Percentiles rank a stretch among this genome's conserved stretches.
These are phyloP conservation scores for Fusarium abutilonis DNA, from an alignment of 2,329 filamentous ascomycete species.

Conservation along the genomic window DNA sequence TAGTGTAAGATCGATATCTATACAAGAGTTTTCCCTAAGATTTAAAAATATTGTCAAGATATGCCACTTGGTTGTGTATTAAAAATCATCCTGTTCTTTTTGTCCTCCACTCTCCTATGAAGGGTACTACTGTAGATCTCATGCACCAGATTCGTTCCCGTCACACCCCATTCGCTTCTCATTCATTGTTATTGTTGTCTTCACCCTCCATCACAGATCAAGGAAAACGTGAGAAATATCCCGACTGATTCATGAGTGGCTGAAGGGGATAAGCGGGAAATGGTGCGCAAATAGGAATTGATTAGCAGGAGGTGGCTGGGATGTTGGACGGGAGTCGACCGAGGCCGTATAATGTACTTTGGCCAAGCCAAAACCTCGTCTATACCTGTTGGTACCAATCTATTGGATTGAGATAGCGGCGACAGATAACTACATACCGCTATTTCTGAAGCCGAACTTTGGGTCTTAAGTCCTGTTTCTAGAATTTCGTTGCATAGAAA, in stretches of 20 bases:
- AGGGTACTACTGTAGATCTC: constrained; percentile 25
- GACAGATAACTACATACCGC: not conserved
- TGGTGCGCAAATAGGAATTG: constrained; percentile 20
- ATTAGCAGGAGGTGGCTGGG: constrained; percentile 30
- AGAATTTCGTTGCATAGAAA: constrained; percentile 22
- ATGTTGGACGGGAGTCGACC: constrained; percentile 34
- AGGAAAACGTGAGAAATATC: constrained; percentile 32
- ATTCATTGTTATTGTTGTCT: constrained; percentile 9
- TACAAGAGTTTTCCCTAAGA: no score
- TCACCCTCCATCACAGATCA: constrained; percentile 32
- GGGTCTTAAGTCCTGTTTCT: constrained; percentile 18
- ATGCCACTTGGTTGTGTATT: no score
- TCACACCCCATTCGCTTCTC: constrained; percentile 7
- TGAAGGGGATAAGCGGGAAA: constrained; percentile 14
- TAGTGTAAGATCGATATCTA: no score
- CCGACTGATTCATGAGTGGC: constrained; percentile 21
- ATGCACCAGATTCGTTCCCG: constrained; percentile 19
- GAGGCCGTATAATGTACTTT: constrained; percentile 29
- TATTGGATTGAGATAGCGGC: constrained; percentile 1
- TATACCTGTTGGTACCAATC: constrained; percentile 1
- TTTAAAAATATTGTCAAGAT: no score
- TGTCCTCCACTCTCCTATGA: no score
- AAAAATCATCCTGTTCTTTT: no score
- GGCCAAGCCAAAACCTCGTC: not conserved
- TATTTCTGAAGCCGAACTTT: constrained; percentile 16